Conservation (phyloP, 345 rosid species). For the Clarkia xantiana region DNA sequence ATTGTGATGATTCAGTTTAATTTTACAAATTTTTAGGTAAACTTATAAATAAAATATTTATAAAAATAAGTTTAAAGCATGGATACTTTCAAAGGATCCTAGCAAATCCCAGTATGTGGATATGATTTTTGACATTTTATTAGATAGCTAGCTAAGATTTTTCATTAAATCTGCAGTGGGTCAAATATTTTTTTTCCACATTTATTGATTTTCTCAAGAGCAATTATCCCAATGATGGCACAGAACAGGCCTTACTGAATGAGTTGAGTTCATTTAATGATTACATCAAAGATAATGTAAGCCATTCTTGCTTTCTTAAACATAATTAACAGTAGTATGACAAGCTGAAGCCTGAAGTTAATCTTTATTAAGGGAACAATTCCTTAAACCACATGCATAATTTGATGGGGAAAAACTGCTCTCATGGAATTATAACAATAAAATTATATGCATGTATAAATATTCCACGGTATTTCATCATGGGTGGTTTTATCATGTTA, state of each 20-base stretch:
- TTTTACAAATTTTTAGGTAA: too few relatives aligned
- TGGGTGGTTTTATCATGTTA: too few relatives aligned
- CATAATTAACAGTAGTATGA: not conserved
- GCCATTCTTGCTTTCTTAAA: constrained; percentile 6
- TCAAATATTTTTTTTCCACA: constrained; percentile 75
- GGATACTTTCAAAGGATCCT: too few relatives aligned
- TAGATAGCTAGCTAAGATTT: constrained; percentile 6
- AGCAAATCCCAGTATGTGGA: too few relatives aligned
- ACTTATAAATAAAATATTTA: too few relatives aligned
- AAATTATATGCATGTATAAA: too few relatives aligned
- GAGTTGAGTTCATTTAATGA: constrained; percentile 60
- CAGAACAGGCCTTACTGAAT: constrained; percentile 53
- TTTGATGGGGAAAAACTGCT: too few relatives aligned
- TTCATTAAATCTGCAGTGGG: constrained; percentile 33
- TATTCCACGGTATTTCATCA: too few relatives aligned
- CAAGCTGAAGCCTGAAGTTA: not conserved
- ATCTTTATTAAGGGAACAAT: not conserved
- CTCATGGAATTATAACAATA: too few relatives aligned
- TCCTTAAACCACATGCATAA: not conserved
- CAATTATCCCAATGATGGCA: constrained; percentile 71
- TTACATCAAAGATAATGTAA: constrained; percentile 20
- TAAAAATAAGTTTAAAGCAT: too few relatives aligned
- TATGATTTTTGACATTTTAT: constrained; percentile 4
- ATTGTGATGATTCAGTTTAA: too few relatives aligned
- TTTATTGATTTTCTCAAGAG: constrained; percentile 87